phyloP scores from a whole-genome alignment of 306 rosid species.

The Vigna nakashimae region DNA sequence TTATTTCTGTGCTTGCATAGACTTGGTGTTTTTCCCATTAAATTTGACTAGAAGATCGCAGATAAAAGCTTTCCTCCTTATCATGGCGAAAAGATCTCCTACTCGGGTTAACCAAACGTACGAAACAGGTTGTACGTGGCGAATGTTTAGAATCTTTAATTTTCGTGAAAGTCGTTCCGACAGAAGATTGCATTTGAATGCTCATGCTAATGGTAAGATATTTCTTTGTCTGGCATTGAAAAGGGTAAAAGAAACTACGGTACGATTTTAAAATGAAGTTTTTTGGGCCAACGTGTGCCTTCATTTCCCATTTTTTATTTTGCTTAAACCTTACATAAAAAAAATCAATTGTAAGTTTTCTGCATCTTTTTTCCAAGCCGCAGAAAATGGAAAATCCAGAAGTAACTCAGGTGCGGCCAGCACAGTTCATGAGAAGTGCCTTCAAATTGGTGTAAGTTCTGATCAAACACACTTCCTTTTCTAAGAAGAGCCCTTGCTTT shows the following conservation, averaged over 20 bases:
- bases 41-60: slow-evolving; percentile 9
- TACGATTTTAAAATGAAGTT: slow-evolving; percentile 15
- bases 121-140: slow-evolving; percentile 62
- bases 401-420: slow-evolving; percentile 40
- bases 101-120: slow-evolving; percentile 55
- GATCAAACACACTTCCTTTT: background rate
- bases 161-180: slow-evolving; percentile 54
- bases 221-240: slow-evolving; percentile 2
- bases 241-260: background rate
- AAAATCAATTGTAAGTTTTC: background rate
- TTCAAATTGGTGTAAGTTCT: slow-evolving; percentile 59
- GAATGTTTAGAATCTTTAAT: slow-evolving; percentile 62
- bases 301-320: background rate
- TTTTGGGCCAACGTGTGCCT: background rate
- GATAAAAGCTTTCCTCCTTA: slow-evolving; percentile 18
- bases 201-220: slow-evolving; percentile 51
- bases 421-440: slow-evolving; percentile 49
- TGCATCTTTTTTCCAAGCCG: slow-evolving; percentile 16
- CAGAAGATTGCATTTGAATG: slow-evolving; percentile 48
- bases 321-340: background rate
- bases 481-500: background rate
- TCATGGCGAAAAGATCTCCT: slow-evolving; percentile 68
- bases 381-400: slow-evolving; percentile 56
- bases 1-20: slow-evolving; percentile 21
- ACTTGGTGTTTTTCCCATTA: slow-evolving; percentile 7